phyloP scores from a whole-genome alignment of 441 rosid species.

The Pelargonium citronellum region DNA sequence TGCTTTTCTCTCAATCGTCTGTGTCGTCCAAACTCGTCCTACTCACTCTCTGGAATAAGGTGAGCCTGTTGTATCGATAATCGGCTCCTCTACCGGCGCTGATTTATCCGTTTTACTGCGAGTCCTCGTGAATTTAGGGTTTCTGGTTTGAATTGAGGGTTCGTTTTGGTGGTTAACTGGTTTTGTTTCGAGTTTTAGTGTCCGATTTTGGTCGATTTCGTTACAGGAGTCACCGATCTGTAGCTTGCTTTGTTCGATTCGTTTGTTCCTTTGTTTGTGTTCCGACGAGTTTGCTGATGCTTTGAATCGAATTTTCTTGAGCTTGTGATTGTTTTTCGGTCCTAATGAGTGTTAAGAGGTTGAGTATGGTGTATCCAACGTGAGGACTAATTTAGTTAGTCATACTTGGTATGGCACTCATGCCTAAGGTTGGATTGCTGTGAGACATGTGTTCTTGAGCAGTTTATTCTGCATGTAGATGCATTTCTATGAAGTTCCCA shows the following conservation, averaged over 20 bases:
- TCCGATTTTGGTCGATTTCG: slow-evolving; percentile 30
- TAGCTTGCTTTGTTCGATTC: slow-evolving; percentile 30
- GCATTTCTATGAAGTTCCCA: background rate
- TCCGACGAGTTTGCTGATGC: slow-evolving; percentile 16
- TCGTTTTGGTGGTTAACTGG: slow-evolving; percentile 28
- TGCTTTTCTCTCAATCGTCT: slow-evolving; percentile 10
- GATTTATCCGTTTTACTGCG: slow-evolving; percentile 17
- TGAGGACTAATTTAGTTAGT: background rate
- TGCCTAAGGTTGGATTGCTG: slow-evolving; percentile 6
- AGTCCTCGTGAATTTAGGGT: slow-evolving; percentile 19
- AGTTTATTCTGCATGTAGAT: background rate
- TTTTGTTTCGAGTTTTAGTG: slow-evolving; percentile 31
- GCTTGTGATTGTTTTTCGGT: slow-evolving; percentile 9
- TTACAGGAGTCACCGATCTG: slow-evolving; percentile 46
- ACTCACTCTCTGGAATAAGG: slow-evolving; percentile 17
- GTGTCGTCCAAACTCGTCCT: background rate
- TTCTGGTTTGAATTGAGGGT: slow-evolving; percentile 31
- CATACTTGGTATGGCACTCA: background rate
- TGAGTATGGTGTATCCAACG: slow-evolving; percentile 14
- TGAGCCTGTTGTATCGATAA: slow-evolving; percentile 26
- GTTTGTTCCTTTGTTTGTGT: slow-evolving; percentile 16
- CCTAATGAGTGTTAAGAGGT: slow-evolving; percentile 11
- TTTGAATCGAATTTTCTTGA: slow-evolving; percentile 22
- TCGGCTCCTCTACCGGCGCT: slow-evolving; percentile 20
- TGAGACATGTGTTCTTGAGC: background rate